Evolutionary conservation across 331 rosid species (phyloP), one percentile per base, ranked within the genome.

Genomic region (Quercus tomentella): DNA sequence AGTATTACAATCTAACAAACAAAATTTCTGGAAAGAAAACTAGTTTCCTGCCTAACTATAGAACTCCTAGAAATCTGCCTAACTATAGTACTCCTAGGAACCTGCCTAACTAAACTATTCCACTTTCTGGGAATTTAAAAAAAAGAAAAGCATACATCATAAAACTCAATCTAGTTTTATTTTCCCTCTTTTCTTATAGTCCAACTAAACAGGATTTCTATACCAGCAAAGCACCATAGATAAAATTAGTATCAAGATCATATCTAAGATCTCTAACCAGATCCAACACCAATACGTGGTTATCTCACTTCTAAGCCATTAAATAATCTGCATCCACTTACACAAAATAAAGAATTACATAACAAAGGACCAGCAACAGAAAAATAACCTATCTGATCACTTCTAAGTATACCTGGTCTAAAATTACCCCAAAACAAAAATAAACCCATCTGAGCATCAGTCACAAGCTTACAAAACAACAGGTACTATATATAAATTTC

Each of bases 211-310:
- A 23, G 14, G 31, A 28, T 4, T 58, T 25, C 30, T 4, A 58
- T 21, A 63, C 45, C 51, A 66, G 35, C 23, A 33, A 3, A 33
- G 35, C 72, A 7, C 25, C 26, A 67, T 7, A 20, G 51, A 67
- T 8, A 15, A 67, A 28, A 60, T 21, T 28, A 60, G 30, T 3
- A 49, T 49, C 55, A 14, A 23, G 14, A 65, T 7, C 45, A 30
- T 65, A 65, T 65, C 45, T 65, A 65, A 30, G 43, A 58, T n/a
- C 10, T 30, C 76, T 77, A 23, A 69, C 33, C 82, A 75, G 77
- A 83, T 82, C 81, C 73, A 35, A 16, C 71, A 70, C 18, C 4
- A 67, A 56, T 0, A 41, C 26, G 33, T 25, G 51, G 61, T 30
- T 17, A 37, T 37, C 7, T 8, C 71, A 35, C n/a, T 2, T 74